These are phyloP conservation scores for Torrubiella hemipterigena DNA, from an alignment of 2,329 filamentous ascomycete genomes.

Conservation along the genomic window DNA sequence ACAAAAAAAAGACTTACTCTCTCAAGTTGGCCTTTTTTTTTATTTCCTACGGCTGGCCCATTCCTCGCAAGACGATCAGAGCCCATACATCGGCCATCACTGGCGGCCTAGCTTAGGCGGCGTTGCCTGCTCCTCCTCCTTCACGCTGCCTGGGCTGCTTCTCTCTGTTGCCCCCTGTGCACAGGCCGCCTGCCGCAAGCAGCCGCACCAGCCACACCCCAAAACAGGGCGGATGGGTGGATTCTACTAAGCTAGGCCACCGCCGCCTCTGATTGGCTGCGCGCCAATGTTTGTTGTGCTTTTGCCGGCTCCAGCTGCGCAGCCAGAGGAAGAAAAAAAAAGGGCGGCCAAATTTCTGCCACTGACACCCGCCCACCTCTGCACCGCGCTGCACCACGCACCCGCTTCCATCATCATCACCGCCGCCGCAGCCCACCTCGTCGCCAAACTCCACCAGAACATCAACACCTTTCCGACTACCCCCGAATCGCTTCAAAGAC, in stretches of 20 bases:
- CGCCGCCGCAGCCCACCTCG: conserved; percentile 4
- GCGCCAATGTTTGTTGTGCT: background rate
- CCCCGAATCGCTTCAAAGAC: background rate
- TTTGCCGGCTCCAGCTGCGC: no score
- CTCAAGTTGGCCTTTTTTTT: no score
- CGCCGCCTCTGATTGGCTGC: background rate
- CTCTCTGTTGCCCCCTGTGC: background rate
- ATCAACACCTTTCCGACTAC: background rate
- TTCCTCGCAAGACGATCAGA: no score
- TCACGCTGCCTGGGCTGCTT: background rate
- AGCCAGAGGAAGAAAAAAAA: no score
- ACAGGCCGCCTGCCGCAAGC: background rate
- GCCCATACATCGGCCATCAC: no score
- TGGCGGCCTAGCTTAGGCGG: no score
- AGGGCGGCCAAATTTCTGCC: conserved; percentile 8
- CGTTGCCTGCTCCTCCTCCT: no score
- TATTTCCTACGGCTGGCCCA: no score
- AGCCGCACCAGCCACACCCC: background rate
- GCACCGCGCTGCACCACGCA: no score
- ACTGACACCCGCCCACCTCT: conserved; percentile 7
- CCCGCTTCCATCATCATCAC: conserved; percentile 5
- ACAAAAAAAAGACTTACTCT: no score
- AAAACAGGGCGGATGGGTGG: background rate
- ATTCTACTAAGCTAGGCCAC: no score
- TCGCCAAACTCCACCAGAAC: conserved; percentile 4